phyloP scores from a whole-genome alignment of 805 yeast genomes.

The Myxozyma monticola region DNA sequence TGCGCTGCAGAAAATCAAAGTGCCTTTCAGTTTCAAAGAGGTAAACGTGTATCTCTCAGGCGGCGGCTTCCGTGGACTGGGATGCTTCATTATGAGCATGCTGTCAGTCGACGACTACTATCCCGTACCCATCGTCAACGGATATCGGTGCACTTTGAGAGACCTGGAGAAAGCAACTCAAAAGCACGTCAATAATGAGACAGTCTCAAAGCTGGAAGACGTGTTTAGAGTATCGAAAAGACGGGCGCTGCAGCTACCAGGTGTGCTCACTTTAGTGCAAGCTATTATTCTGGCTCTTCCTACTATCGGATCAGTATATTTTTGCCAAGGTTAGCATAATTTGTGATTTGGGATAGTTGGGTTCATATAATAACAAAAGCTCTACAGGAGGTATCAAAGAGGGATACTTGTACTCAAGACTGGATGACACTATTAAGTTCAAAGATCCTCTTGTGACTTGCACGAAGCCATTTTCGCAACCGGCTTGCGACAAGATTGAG shows the following conservation, averaged over 20 bases:
- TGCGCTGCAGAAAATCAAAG: slow-evolving; percentile 12
- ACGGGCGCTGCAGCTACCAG: slow-evolving; percentile 66
- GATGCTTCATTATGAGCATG: slow-evolving; percentile 47
- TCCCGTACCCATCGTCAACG: slow-evolving; percentile 70
- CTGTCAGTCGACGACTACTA: slow-evolving; percentile 47
- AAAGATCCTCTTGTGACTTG: slow-evolving; percentile 73
- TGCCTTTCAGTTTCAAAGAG: slow-evolving; percentile 41
- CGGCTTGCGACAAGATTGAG: slow-evolving; percentile 58
- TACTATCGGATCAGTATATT: slow-evolving; percentile 59
- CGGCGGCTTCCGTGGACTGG: slow-evolving; percentile 72
- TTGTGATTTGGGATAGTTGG: no score
- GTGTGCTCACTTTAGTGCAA: slow-evolving; percentile 61
- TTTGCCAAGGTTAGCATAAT: slow-evolving; percentile 55
- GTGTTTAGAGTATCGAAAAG: slow-evolving; percentile 67
- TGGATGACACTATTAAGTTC: slow-evolving; percentile 56
- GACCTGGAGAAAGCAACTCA: slow-evolving; percentile 55
- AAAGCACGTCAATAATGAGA: slow-evolving; percentile 42
- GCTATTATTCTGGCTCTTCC: slow-evolving; percentile 58
- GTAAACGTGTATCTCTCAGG: slow-evolving; percentile 67
- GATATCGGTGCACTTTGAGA: slow-evolving; percentile 58
- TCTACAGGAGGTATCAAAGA: slow-evolving; percentile 65
- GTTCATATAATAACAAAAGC: no score
- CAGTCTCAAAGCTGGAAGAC: slow-evolving; percentile 38
- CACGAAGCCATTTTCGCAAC: slow-evolving; percentile 69
- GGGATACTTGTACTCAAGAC: slow-evolving; percentile 65